Evolutionary conservation across 208 protist species (phyloP).

Genomic region (Leishmania amazonensis): DNA sequence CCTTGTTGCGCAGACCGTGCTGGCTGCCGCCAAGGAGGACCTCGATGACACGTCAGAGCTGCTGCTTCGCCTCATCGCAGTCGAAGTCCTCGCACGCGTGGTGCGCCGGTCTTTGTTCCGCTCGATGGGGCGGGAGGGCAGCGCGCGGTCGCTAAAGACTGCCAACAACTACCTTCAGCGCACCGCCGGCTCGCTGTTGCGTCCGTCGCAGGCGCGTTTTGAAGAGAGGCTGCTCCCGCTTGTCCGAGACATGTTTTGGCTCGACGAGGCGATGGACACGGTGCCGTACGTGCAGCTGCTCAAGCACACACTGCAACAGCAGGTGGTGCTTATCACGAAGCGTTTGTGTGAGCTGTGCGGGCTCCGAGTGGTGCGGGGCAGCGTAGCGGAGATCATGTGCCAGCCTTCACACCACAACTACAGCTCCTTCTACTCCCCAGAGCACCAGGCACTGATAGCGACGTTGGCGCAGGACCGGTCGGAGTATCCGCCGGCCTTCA

Average conservation of each 20-base stretch:
- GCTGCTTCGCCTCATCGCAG: conserved; percentile 34
- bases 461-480: conserved; percentile 14
- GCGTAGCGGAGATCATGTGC: conserved; percentile 35
- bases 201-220: conserved; percentile 29
- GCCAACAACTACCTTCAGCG: conserved; percentile 48
- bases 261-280: conserved; percentile 21
- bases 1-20: conserved; percentile 31
- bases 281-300: conserved; percentile 15
- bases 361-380: conserved; percentile 39
- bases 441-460: conserved; percentile 26
- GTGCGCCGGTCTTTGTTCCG: conserved; percentile 40
- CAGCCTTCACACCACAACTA: conserved; percentile 47
- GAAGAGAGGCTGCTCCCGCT: conserved; percentile 36
- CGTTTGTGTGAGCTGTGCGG: conserved; percentile 52
- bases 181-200: conserved; percentile 41
- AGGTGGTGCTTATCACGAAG: conserved; percentile 33
- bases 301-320: conserved; percentile 21
- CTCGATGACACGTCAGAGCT: conserved; percentile 30
- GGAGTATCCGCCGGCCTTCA: conserved; percentile 10
- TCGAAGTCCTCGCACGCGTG: conserved; percentile 55
- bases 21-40: conserved; percentile 36
- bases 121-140: conserved; percentile 29
- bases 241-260: conserved; percentile 42
- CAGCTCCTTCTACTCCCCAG: conserved; percentile 16
- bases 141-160: conserved; percentile 15